Evolutionary conservation across 1,284 basidiomycete genomes (phyloP).

Genomic region (Microbotryomycetes sp.): DNA sequence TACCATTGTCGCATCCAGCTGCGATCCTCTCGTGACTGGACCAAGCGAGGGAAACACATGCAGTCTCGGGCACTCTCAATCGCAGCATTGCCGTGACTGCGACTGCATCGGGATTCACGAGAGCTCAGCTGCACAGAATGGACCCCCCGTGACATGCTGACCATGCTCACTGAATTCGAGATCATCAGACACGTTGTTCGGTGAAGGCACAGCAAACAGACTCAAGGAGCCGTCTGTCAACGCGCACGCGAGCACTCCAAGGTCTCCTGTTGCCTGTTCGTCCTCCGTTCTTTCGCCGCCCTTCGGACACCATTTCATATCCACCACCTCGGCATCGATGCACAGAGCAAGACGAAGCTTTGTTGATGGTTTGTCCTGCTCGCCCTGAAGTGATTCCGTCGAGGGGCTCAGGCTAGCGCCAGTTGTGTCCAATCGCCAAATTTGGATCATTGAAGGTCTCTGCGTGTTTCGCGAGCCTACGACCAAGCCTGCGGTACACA

Average conservation of each 20-base stretch:
- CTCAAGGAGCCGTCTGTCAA: background rate
- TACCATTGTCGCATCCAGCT: slow-evolving; percentile 23
- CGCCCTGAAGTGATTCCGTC: background rate
- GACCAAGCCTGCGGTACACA: background rate
- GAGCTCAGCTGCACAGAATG: background rate
- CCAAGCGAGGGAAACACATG: slow-evolving; percentile 19
- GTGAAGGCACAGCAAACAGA: background rate
- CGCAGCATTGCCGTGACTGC: slow-evolving; percentile 26
- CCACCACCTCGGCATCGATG: background rate
- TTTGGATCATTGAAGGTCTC: background rate
- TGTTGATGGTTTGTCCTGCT: no score
- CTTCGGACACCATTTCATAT: background rate
- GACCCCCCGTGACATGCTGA: no score
- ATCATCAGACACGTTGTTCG: background rate
- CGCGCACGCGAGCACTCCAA: background rate
- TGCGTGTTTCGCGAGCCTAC: background rate
- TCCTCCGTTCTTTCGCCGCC: background rate
- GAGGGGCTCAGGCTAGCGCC: background rate
- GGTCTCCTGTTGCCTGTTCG: background rate
- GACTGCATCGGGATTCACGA: slow-evolving; percentile 3
- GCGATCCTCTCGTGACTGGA: slow-evolving; percentile 18
- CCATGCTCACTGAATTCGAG: background rate
- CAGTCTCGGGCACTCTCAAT: slow-evolving; percentile 11
- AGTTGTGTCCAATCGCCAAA: background rate
- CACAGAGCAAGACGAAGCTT: background rate